Conservation (phyloP, 305 asterid species). For the Fraxinus velutina region DNA sequence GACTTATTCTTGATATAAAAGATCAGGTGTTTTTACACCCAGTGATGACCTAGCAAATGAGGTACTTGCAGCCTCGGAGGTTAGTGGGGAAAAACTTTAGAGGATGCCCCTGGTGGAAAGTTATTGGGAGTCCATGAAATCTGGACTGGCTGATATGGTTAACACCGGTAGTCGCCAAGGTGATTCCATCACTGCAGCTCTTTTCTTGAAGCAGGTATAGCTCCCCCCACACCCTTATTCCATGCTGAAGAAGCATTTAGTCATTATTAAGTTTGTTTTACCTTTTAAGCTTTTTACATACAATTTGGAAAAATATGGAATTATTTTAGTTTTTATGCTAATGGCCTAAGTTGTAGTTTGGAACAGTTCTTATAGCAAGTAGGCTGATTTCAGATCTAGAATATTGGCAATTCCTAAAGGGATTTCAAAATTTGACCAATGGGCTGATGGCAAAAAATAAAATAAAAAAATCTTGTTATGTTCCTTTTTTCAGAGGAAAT, state of each 20-base stretch:
- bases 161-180: conserved; percentile 91
- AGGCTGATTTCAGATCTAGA: background rate
- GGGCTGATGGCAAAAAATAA: background rate
- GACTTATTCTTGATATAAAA: background rate
- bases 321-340: background rate
- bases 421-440: background rate
- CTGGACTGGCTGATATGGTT: conserved; percentile 96
- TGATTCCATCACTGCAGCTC: conserved; percentile 91
- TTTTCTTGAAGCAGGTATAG: conserved; percentile 90
- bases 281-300: background rate
- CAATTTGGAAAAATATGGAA: background rate
- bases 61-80: conserved; percentile 68
- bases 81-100: conserved; percentile 82
- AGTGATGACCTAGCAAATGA: conserved; percentile 86
- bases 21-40: conserved; percentile 77
- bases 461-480: background rate
- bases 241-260: background rate
- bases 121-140: conserved; percentile 90
- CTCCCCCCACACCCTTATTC: background rate
- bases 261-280: background rate
- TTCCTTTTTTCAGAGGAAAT: background rate
- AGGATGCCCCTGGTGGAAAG: conserved; percentile 90
- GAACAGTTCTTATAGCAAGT: background rate
- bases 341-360: background rate
- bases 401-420: background rate